phyloP scores from a whole-genome alignment of 2,329 filamentous ascomycete genomes.

The Pseudogymnoascus sp. region DNA sequence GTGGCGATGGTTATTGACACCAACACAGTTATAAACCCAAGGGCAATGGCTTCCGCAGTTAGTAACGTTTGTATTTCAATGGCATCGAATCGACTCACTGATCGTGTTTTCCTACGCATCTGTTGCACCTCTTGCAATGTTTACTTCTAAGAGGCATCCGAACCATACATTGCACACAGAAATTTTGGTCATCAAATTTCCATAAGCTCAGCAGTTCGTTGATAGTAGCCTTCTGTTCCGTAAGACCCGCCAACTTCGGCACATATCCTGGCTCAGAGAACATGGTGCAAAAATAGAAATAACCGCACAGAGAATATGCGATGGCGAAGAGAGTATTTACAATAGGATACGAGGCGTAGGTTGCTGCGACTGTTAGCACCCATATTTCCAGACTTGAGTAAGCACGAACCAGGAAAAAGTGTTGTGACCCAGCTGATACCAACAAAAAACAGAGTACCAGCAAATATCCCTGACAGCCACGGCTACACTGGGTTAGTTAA shows the following conservation, averaged over 20 bases:
- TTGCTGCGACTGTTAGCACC: slow-evolving; percentile 38
- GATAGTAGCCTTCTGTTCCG: slow-evolving; percentile 82
- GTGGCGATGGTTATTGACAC: slow-evolving; percentile 90
- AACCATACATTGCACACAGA: slow-evolving; percentile 92
- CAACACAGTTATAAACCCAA: slow-evolving; percentile 96
- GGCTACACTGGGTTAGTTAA: slow-evolving; percentile 48
- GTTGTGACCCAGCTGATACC: slow-evolving; percentile 68
- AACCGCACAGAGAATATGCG: slow-evolving; percentile 60
- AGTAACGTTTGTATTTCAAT: slow-evolving; percentile 15
- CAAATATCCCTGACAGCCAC: slow-evolving; percentile 90
- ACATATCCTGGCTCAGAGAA: slow-evolving; percentile 84
- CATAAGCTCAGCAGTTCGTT: slow-evolving; percentile 76
- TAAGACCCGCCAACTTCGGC: slow-evolving; percentile 81
- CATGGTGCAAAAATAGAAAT: slow-evolving; percentile 87
- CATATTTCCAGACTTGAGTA: background rate
- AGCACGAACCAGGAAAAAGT: slow-evolving; percentile 60
- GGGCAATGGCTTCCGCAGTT: slow-evolving; percentile 69
- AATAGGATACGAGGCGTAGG: slow-evolving; percentile 59
- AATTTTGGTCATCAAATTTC: slow-evolving; percentile 91
- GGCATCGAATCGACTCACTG: slow-evolving; percentile 57
- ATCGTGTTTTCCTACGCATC: slow-evolving; percentile 93
- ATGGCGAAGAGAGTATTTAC: slow-evolving; percentile 69
- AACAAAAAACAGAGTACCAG: slow-evolving; percentile 74
- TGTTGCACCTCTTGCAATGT: slow-evolving; percentile 84
- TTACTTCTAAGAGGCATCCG: slow-evolving; percentile 88